phyloP scores from a whole-genome alignment of 495 filamentous ascomycete species.

The Immersiella caudata region DNA sequence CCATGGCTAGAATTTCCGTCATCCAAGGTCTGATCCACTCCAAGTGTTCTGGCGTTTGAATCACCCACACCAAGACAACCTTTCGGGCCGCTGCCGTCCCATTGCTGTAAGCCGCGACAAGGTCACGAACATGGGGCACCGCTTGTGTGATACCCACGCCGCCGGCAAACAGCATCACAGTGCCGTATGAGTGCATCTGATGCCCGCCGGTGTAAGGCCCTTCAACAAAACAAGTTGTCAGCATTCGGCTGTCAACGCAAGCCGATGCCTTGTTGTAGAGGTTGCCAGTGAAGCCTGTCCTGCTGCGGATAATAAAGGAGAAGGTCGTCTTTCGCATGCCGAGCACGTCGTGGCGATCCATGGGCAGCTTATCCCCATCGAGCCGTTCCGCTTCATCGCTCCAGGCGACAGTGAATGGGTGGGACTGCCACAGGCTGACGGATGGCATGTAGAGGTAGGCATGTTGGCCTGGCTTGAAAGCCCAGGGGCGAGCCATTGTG shows the following conservation, averaged over 20 bases:
- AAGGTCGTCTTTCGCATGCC: constrained; percentile 64
- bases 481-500: constrained; percentile 74
- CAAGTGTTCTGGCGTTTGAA: constrained; percentile 84
- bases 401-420: constrained; percentile 71
- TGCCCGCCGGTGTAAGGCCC: constrained; percentile 79
- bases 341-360: constrained; percentile 60
- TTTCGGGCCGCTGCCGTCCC: constrained; percentile 75
- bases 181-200: constrained; percentile 76
- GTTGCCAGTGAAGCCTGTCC: constrained; percentile 79
- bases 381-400: constrained; percentile 56
- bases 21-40: constrained; percentile 96
- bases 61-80: constrained; percentile 86
- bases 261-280: constrained; percentile 70
- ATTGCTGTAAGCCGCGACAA: constrained; percentile 69
- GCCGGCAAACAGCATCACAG: constrained; percentile 81
- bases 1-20: constrained; percentile 88
- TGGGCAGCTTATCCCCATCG: constrained; percentile 54
- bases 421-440: constrained; percentile 69
- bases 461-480: constrained; percentile 74
- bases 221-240: constrained; percentile 69
- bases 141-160: constrained; percentile 91
- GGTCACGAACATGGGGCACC: constrained; percentile 73
- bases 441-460: constrained; percentile 80
- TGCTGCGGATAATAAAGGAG: constrained; percentile 76
- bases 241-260: constrained; percentile 60